phyloP scores from a whole-genome alignment of 2,329 filamentous ascomycete genomes.

The Aureobasidium vineae region DNA sequence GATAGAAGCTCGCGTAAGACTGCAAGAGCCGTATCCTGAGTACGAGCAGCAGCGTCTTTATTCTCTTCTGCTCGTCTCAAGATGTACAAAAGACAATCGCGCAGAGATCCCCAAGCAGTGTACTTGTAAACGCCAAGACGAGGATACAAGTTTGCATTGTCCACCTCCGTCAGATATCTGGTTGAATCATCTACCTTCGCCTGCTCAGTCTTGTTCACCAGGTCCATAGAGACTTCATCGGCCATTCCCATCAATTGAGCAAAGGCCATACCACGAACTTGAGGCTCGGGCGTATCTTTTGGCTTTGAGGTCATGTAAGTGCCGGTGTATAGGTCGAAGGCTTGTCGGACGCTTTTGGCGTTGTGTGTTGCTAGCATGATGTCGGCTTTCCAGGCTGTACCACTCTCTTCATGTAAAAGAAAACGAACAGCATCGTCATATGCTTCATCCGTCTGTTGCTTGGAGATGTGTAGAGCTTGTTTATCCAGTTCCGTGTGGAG shows the following conservation, averaged over 20 bases:
- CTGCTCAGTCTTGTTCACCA: neutral
- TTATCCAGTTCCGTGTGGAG: constrained; percentile 3
- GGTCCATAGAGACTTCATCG: constrained; percentile 7
- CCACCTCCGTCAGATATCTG: neutral
- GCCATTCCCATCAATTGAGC: constrained; percentile 16
- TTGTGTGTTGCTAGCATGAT: constrained; percentile 14
- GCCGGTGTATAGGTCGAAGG: constrained; percentile 1
- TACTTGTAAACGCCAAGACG: constrained; percentile 11
- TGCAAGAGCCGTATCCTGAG: constrained; percentile 2
- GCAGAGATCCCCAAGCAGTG: constrained; percentile 4
- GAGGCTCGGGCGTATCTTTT: constrained; percentile 45
- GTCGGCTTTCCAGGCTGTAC: neutral
- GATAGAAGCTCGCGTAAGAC: constrained; percentile 1
- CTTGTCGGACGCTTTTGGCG: neutral
- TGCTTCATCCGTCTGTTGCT: neutral
- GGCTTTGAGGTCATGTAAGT: constrained; percentile 30
- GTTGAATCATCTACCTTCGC: neutral
- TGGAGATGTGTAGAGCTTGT: constrained; percentile 4
- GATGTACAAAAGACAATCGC: constrained; percentile 8
- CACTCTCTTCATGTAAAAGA: neutral
- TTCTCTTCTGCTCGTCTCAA: constrained; percentile 16
- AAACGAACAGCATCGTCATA: neutral
- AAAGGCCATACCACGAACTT: neutral
- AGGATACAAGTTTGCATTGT: neutral
- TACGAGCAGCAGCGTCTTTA: constrained; percentile 10